Percentiles rank a stretch among this genome's conserved stretches.
Evolutionary conservation across 306 rosid genomes (phyloP).

Genomic region (cucumber (Cucumis sativus)): DNA sequence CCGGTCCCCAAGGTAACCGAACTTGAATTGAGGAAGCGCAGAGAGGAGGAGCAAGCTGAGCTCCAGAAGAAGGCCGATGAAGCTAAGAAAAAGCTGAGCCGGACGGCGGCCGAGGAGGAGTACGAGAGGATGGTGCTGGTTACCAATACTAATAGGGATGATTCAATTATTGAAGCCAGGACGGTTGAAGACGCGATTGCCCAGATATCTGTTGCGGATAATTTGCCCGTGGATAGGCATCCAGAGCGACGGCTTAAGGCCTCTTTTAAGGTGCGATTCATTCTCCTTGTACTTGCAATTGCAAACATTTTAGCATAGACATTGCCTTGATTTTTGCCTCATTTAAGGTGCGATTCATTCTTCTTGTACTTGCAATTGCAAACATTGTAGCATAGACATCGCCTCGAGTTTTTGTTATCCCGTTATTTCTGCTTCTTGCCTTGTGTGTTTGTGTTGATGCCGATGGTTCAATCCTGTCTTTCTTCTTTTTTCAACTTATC

Average conservation of each 20-base stretch:
- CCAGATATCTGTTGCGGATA: slow-evolving; percentile 42
- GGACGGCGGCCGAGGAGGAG: slow-evolving; percentile 90
- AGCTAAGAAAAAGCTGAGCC: slow-evolving; percentile 43
- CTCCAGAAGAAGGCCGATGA: slow-evolving; percentile 51
- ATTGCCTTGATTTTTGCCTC: slow-evolving; percentile 23
- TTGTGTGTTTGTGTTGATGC: too few relatives aligned
- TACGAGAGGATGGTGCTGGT: slow-evolving; percentile 82
- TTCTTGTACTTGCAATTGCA: too few relatives aligned
- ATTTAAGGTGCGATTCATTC: slow-evolving; percentile 41
- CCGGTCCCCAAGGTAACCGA: slow-evolving; percentile 89
- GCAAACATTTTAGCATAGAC: too few relatives aligned
- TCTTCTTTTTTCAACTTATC: too few relatives aligned
- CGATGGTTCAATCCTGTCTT: too few relatives aligned
- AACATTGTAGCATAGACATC: too few relatives aligned
- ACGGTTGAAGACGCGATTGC: slow-evolving; percentile 78
- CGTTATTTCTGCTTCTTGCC: too few relatives aligned
- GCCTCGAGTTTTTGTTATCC: too few relatives aligned
- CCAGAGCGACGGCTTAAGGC: slow-evolving; percentile 97
- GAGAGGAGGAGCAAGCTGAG: slow-evolving; percentile 62
- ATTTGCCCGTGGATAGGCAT: slow-evolving; percentile 66
- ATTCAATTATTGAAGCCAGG: slow-evolving; percentile 69
- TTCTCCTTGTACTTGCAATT: background rate
- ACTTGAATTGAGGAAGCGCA: slow-evolving; percentile 45
- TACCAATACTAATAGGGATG: slow-evolving; percentile 72
- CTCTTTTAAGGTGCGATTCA: slow-evolving; percentile 51